These are phyloP conservation scores for Ganoderma resinaceum DNA, from an alignment of 1,284 basidiomycete species.

Conservation along the genomic window DNA sequence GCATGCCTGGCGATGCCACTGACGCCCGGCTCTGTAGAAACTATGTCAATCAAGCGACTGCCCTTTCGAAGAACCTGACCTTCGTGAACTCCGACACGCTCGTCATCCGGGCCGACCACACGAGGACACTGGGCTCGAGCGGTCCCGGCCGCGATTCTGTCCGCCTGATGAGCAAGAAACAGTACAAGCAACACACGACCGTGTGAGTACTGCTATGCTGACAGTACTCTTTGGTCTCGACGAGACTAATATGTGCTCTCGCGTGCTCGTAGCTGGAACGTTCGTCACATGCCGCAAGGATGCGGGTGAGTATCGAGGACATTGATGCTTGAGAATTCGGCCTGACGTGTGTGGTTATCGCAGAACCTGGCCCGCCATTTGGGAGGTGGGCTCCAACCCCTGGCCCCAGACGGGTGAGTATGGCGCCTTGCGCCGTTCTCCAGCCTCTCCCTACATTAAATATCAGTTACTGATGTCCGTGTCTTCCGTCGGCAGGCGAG, in stretches of 20 bases:
- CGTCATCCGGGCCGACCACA: constrained; percentile 58
- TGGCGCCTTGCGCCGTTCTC: background rate
- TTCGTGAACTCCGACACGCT: constrained; percentile 36
- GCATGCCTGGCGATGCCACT: background rate
- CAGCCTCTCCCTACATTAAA: background rate
- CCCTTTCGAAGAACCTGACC: constrained; percentile 42
- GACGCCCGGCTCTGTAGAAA: constrained; percentile 35
- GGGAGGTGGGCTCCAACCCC: constrained; percentile 42
- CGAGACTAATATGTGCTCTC: background rate
- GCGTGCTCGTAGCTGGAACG: constrained; percentile 52
- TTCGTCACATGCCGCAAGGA: constrained; percentile 66
- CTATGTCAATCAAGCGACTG: constrained; percentile 41
- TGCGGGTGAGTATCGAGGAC: constrained; percentile 59
- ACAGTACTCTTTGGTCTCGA: background rate
- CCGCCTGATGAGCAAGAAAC: constrained; percentile 57
- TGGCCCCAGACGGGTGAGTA: constrained; percentile 41
- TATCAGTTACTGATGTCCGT: background rate
- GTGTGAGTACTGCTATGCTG: constrained; percentile 49
- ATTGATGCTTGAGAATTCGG: background rate
- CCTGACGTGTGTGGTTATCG: background rate
- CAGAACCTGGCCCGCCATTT: constrained; percentile 48
- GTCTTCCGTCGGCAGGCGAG: constrained; percentile 51
- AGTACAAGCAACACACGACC: constrained; percentile 59
- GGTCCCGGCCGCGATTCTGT: constrained; percentile 68
- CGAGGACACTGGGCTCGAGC: constrained; percentile 48